Base-by-base conservation (phyloP, 805 yeast species). In the Cephaloascus albidus region DNA sequence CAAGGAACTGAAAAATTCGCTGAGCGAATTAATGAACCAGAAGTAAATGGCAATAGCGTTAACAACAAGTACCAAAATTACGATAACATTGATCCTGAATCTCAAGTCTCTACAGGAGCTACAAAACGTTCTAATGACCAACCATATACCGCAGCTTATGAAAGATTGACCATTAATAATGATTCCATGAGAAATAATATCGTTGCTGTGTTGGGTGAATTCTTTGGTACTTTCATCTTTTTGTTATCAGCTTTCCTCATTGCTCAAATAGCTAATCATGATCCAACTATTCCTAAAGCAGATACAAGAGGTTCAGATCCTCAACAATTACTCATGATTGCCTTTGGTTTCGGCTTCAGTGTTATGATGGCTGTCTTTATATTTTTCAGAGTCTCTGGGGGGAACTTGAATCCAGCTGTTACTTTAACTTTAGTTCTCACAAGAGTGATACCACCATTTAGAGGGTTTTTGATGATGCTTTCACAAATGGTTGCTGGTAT, bases 331-430 rank as follows among this genome's bases (percentile, higher is more conserved):
- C 72, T 84, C 46, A 81, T 85, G 87, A 86, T 86, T 53, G 65
- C 95, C 12, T 71, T 82, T 37, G 95, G 95, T 52, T 85, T 85
- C 63, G 96, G 95, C 47, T 82, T 84, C 54, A 81, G 87, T 50
- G 87, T 86, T 40, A 74, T 82, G 78, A 79, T 82, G 47, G 76
- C 74, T 50, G 85, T 83, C 37, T 75, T 77, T 51, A 61, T 77
- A 51, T 76, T 82, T 52, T 80, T 70, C 65, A 74, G 86, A 58
- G 75, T 86, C 44, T 82, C 93, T 32, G 95, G 95, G 53, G 95
- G 93, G 67, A 85, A 84, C 65, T 73, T 86, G 57, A 86, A 86
- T 67, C 96, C 96, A 10, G 90, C 93, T 38, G 95, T 86, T 33
- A 81, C 95, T 18, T 67, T 85, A 33, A 65, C 88, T 20, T 65